A percentile compares a stretch with the other conserved stretches of the same genome.
Evolutionary conservation across 2,329 filamentous ascomycete genomes (phyloP).

Genomic region (Paradendryphiella salina): DNA sequence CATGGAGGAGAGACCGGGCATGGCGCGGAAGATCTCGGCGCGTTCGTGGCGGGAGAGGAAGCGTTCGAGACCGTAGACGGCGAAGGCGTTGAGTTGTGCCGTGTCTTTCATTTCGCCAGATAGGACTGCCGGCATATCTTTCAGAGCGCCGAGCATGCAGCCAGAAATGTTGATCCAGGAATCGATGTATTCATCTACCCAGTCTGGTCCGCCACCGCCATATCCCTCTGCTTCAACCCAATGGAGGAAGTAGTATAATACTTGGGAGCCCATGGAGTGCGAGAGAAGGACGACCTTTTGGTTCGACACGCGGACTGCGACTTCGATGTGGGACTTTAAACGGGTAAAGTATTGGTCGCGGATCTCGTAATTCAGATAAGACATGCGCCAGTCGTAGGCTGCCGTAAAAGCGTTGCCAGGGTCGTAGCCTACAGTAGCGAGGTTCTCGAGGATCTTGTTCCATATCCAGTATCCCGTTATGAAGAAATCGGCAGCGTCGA

Average conservation of each 20-base stretch:
- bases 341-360: slow-evolving; percentile 93
- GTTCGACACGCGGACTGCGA: slow-evolving; percentile 70
- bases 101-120: slow-evolving; percentile 99
- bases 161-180: slow-evolving; percentile 98
- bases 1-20: slow-evolving; percentile 97
- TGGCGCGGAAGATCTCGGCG: slow-evolving; percentile 90
- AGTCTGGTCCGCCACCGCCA: slow-evolving; percentile 78
- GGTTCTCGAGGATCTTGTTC: slow-evolving; percentile 97
- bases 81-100: slow-evolving; percentile 92
- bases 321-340: slow-evolving; percentile 87
- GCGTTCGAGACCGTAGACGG: slow-evolving; percentile 94
- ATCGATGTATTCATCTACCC: slow-evolving; percentile 89
- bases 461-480: slow-evolving; percentile 93
- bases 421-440: slow-evolving; percentile 94
- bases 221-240: slow-evolving; percentile 78
- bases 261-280: slow-evolving; percentile 97
- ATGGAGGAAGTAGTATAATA: slow-evolving; percentile 82
- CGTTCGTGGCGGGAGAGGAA: slow-evolving; percentile 90
- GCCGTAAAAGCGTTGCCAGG: slow-evolving; percentile 73
- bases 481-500: slow-evolving; percentile 97
- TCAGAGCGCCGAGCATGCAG: slow-evolving; percentile 94
- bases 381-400: slow-evolving; percentile 88
- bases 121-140: slow-evolving; percentile 85
- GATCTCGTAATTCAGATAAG: slow-evolving; percentile 84
- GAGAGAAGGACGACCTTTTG: slow-evolving; percentile 85